Percentiles rank a stretch among this genome's conserved stretches.
These are phyloP conservation scores for Coemansia biformis DNA, from an alignment of 192 early-diverging fungal genomes.

Conservation along the genomic window DNA sequence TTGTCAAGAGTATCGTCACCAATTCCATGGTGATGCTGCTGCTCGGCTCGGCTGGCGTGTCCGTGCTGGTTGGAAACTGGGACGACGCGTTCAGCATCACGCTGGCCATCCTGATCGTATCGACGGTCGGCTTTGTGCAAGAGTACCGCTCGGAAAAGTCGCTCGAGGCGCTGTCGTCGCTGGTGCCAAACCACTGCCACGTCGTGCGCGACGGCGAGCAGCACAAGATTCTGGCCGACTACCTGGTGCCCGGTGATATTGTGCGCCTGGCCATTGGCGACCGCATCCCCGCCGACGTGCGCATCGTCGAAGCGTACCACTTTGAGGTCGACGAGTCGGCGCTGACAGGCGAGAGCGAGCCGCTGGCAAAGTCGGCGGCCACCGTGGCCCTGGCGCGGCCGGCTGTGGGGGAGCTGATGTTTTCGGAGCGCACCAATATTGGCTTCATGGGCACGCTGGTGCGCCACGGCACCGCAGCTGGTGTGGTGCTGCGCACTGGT, in stretches of 20 bases:
- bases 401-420: conserved; percentile 44
- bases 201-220: conserved; percentile 65
- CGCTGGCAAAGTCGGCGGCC: conserved; percentile 66
- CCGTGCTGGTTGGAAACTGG: conserved; percentile 67
- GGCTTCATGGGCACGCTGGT: conserved; percentile 94
- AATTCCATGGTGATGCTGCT: conserved; percentile 87
- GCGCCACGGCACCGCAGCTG: conserved; percentile 78
- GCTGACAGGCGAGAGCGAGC: conserved; percentile 91
- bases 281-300: conserved; percentile 88
- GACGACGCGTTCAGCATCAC: conserved; percentile 86
- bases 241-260: conserved; percentile 90
- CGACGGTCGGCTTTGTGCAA: conserved; percentile 87
- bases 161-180: conserved; percentile 84
- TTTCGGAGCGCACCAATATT: conserved; percentile 64
- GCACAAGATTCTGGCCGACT: conserved; percentile 61
- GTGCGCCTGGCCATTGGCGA: conserved; percentile 83
- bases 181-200: conserved; percentile 78
- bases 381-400: conserved; percentile 33
- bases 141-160: conserved; percentile 92
- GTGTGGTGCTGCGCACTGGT: conserved; percentile 86
- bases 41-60: conserved; percentile 75
- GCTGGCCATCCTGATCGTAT: conserved; percentile 69
- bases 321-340: conserved; percentile 92
- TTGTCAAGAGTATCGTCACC: conserved; percentile 77
- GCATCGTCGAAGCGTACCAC: conserved; percentile 70